Evolutionary conservation across 1,284 basidiomycete species (phyloP).

Genomic region (Ceratobasidium sp.): DNA sequence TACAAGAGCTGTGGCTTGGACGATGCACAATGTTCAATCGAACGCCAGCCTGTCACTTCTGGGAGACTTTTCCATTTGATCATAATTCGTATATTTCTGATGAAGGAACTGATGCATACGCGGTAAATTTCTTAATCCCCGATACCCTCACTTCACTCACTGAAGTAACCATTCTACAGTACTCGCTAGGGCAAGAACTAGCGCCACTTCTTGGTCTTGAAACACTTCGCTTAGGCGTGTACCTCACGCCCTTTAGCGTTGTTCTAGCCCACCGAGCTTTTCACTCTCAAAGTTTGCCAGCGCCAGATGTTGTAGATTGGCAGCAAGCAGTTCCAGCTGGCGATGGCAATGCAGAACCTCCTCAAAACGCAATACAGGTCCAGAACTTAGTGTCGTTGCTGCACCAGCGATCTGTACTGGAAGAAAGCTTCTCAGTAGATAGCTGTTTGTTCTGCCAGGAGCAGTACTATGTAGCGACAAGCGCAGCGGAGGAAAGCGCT

Average conservation of each 20-base stretch:
- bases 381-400: slow-evolving; percentile 34
- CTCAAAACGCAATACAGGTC: neutral
- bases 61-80: slow-evolving; percentile 32
- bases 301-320: slow-evolving; percentile 28
- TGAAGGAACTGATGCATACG: slow-evolving; percentile 29
- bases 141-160: neutral
- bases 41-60: slow-evolving; percentile 18
- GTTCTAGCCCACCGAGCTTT: slow-evolving; percentile 34
- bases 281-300: slow-evolving; percentile 22
- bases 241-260: slow-evolving; percentile 25
- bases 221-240: slow-evolving; percentile 20
- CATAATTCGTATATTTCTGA: slow-evolving; percentile 32
- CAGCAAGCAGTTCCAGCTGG: neutral
- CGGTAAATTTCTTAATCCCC: slow-evolving; percentile 6
- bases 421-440: slow-evolving; percentile 14
- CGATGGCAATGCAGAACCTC: neutral
- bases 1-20: slow-evolving; percentile 23
- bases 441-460: slow-evolving; percentile 23
- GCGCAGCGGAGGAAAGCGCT: slow-evolving; percentile 10
- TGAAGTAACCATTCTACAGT: neutral
- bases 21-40: slow-evolving; percentile 27
- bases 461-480: neutral
- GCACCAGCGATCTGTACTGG: neutral
- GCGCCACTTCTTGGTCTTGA: slow-evolving; percentile 18
- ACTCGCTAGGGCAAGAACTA: slow-evolving; percentile 37